Evolutionary conservation across 2,329 filamentous ascomycete species (phyloP).

Genomic region (Rhynchosporium graminicola): DNA sequence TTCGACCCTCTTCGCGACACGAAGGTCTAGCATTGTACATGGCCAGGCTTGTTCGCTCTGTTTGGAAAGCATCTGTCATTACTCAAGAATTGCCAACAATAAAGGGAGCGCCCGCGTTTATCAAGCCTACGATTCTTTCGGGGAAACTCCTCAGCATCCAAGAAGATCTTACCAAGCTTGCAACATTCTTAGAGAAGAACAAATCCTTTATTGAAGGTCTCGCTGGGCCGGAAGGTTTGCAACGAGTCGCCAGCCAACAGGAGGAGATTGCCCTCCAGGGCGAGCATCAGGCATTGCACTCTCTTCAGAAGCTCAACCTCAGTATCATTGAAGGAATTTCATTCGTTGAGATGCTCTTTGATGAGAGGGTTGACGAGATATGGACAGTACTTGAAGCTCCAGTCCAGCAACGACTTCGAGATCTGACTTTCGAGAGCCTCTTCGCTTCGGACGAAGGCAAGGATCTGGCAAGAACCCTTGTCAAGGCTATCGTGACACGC

Average conservation of each 20-base stretch:
- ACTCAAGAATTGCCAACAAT: constrained; percentile 49
- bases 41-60: constrained; percentile 78
- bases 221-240: constrained; percentile 85
- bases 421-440: constrained; percentile 83
- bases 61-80: constrained; percentile 84
- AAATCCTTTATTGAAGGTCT: constrained; percentile 90
- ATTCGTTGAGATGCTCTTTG: constrained; percentile 91
- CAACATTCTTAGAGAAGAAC: constrained; percentile 84
- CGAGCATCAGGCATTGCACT: constrained; percentile 89
- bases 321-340: constrained; percentile 96
- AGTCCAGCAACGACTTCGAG: constrained; percentile 67
- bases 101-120: constrained; percentile 54
- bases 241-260: constrained; percentile 75
- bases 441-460: constrained; percentile 80
- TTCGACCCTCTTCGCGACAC: constrained; percentile 85
- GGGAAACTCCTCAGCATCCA: constrained; percentile 76
- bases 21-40: constrained; percentile 87
- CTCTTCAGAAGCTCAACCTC: constrained; percentile 79
- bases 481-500: constrained; percentile 96
- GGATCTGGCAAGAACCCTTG: constrained; percentile 88
- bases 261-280: constrained; percentile 91
- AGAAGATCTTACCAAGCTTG: constrained; percentile 74
- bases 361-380: constrained; percentile 89
- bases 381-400: constrained; percentile 72
- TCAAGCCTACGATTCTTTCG: constrained; percentile 66